These are phyloP conservation scores for Drechslerella dactyloides DNA, from an alignment of 2,329 filamentous ascomycete species.

Conservation along the genomic window DNA sequence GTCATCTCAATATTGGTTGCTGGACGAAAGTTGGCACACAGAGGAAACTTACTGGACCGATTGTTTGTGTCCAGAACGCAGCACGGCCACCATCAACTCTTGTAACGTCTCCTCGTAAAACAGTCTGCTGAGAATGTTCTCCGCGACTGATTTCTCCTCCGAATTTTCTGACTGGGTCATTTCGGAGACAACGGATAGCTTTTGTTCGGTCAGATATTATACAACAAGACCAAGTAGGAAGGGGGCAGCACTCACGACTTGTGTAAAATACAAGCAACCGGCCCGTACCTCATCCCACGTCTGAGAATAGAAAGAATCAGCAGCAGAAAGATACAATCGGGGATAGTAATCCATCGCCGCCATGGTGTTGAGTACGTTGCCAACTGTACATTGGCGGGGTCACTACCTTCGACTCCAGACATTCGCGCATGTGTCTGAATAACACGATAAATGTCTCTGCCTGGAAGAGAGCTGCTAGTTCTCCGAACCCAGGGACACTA, in stretches of 20 bases:
- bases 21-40: background rate
- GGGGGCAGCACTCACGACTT: conserved; percentile 65
- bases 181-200: conserved; percentile 82
- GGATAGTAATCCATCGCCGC: too few species aligned
- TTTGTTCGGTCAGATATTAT: conserved; percentile 1
- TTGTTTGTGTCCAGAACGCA: conserved; percentile 88
- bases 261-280: conserved; percentile 91
- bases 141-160: conserved; percentile 96
- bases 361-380: background rate
- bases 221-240: background rate
- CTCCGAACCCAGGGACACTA: conserved; percentile 56
- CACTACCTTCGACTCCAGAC: conserved; percentile 78
- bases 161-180: conserved; percentile 84
- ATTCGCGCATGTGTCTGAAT: conserved; percentile 79
- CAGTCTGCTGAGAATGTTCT: conserved; percentile 95
- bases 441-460: conserved; percentile 93
- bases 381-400: background rate
- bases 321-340: background rate
- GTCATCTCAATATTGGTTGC: background rate
- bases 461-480: conserved; percentile 80
- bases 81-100: conserved; percentile 79
- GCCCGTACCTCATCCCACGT: conserved; percentile 78
- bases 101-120: conserved; percentile 98
- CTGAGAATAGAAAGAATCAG: conserved; percentile 19
- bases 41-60: conserved; percentile 70